phyloP scores from a whole-genome alignment of 768 basidiomycete genomes.

The Pleurotus sapidus region DNA sequence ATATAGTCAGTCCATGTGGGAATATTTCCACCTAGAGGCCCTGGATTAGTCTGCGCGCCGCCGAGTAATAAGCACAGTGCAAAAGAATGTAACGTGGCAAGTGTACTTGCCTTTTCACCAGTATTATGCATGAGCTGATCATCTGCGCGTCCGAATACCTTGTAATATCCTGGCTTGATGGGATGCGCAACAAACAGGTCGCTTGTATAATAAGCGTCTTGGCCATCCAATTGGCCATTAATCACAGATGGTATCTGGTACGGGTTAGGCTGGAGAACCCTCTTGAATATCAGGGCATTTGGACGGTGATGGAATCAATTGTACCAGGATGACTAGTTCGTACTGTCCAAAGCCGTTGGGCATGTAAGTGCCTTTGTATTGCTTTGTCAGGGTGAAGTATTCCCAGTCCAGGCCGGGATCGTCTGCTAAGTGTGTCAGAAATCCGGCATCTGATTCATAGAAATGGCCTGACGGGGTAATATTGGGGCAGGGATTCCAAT shows the following conservation, averaged over 20 bases:
- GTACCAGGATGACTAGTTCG: conserved; percentile 36
- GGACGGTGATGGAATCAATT: conserved; percentile 1
- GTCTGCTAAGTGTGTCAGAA: not conserved
- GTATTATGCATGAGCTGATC: conserved; percentile 38
- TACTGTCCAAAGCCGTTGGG: conserved; percentile 30
- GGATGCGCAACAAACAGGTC: conserved; percentile 46
- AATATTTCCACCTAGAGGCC: conserved; percentile 25
- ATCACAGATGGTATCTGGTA: conserved; percentile 19
- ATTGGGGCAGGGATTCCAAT: conserved; percentile 12
- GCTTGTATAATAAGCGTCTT: conserved; percentile 36
- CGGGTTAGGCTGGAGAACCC: conserved; percentile 12
- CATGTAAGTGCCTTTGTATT: conserved; percentile 21
- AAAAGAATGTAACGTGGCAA: not conserved
- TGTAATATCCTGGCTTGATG: conserved; percentile 33
- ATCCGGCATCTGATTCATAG: not conserved
- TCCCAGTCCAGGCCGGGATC: conserved; percentile 24
- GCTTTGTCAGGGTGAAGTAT: conserved; percentile 26
- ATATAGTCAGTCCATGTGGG: conserved; percentile 15
- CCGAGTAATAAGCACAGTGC: not conserved
- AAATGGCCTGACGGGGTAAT: conserved; percentile 9
- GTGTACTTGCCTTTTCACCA: conserved; percentile 29
- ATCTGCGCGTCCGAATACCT: conserved; percentile 33
- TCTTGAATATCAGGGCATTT: too few species aligned
- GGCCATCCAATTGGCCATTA: conserved; percentile 33
- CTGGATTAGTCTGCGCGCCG: conserved; percentile 25